Evolutionary conservation across 2,329 filamentous ascomycete species (phyloP), one percentile per base, ranked within the genome.

Genomic region (Trichoderma simmonsii): DNA sequence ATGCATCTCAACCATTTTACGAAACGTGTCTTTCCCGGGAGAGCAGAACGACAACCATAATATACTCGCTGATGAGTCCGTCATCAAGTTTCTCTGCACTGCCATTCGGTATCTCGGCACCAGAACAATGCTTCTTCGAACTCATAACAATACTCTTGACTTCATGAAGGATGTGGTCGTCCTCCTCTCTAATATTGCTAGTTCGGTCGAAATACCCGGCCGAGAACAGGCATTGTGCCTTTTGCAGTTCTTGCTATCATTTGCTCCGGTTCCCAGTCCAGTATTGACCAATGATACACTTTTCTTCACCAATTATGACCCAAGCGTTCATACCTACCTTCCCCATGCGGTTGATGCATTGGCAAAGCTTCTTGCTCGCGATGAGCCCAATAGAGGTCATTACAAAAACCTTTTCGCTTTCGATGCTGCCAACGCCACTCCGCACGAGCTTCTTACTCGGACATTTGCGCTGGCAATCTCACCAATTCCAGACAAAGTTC

Each of bases 101-200:
- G 89, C 95, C 4, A 94, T 98, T 74, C 88, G 94, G 73, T 93
- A 96, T 75, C 86, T 98, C 15, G 96, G 95, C 34, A 98, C 95
- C 4, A 91, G 94, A 15, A 94, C 94, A 76, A 93, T 95, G 87
- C 87, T 98, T 34, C 84, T 98, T 56, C 90, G 94, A 51, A 93
- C 91, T 4, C 88, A 96, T 75, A 86, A 88, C 78, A 97, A 98
- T 81, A 96, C 93, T 0, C 85, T 98, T 75, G 96, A 99, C 81
- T 95, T 98, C 77, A 97, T 98, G 93, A 99, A 99, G 82, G 96
- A 99, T 80, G 86, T 94, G 34, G 89, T 98, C 72, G 91, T 94
- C 18, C 90, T 97, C 75, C 85, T 99, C 70, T 98, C 95, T 71
- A 98, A 99, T 80, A 89, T 97, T 62, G 91, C 94, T 8, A 90